phyloP scores from a whole-genome alignment of 1,284 basidiomycete species.

The Tilletia indica region DNA sequence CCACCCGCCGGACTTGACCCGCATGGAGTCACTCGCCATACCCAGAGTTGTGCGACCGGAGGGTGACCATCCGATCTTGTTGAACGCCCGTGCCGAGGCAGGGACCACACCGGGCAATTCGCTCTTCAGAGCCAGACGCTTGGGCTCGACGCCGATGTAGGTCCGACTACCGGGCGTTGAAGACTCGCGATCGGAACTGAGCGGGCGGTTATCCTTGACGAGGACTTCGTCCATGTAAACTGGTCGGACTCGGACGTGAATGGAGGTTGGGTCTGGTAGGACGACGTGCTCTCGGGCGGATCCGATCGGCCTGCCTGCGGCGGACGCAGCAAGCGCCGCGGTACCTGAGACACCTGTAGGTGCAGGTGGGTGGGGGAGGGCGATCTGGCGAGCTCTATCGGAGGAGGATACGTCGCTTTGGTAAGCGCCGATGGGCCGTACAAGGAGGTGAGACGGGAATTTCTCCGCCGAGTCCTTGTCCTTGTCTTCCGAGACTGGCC shows the following conservation, averaged over 20 bases:
- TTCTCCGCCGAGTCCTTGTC: neutral
- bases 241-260: constrained; percentile 11
- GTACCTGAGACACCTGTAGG: neutral
- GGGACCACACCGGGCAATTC: neutral
- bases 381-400: neutral
- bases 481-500: too few species aligned
- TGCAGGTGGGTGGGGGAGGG: neutral
- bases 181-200: neutral
- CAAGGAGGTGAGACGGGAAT: neutral
- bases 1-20: neutral
- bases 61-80: neutral
- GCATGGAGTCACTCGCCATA: constrained; percentile 7
- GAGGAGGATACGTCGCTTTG: neutral
- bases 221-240: constrained; percentile 14
- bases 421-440: neutral
- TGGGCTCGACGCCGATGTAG: neutral
- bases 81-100: neutral
- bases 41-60: too few species aligned
- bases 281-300: constrained; percentile 16
- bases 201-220: neutral
- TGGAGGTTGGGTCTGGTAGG: constrained; percentile 4
- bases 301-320: constrained; percentile 6
- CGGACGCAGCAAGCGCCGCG: neutral
- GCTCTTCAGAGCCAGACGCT: neutral
- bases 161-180: neutral